phyloP scores from a whole-genome alignment of 2,329 filamentous ascomycete species.

The Penicillium sp. region DNA sequence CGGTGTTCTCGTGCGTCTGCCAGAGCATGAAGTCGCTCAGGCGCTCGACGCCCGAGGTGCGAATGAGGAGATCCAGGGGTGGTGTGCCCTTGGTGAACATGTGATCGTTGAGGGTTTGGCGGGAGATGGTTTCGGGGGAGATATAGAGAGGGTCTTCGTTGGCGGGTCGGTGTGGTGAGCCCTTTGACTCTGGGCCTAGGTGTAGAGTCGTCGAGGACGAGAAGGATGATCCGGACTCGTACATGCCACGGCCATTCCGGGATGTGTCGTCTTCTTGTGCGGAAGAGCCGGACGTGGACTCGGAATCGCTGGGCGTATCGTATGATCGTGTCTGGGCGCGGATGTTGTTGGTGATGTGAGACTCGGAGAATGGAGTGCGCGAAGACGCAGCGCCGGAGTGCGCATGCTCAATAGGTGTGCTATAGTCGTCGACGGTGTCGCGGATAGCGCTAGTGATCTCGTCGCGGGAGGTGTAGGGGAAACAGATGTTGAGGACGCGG shows the following conservation, averaged over 20 bases:
- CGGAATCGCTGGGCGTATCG: constrained; percentile 51
- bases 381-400: constrained; percentile 29
- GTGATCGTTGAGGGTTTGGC: constrained; percentile 77
- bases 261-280: constrained; percentile 47
- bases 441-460: constrained; percentile 92
- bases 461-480: constrained; percentile 93
- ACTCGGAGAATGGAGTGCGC: constrained; percentile 79
- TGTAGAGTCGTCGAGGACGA: constrained; percentile 54
- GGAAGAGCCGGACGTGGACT: constrained; percentile 46
- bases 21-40: constrained; percentile 98
- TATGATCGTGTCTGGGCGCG: constrained; percentile 59
- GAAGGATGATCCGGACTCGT: constrained; percentile 40
- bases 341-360: constrained; percentile 83
- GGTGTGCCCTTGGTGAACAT: constrained; percentile 86
- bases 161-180: constrained; percentile 35
- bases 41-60: constrained; percentile 89
- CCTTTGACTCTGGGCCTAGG: constrained; percentile 38
- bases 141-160: constrained; percentile 46
- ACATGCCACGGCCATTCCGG: constrained; percentile 26
- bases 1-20: constrained; percentile 92
- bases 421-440: constrained; percentile 84
- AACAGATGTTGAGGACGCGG: constrained; percentile 87
- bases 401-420: constrained; percentile 62
- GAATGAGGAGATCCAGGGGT: constrained; percentile 84
- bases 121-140: constrained; percentile 88